These are phyloP conservation scores for Trifolium repens DNA, from an alignment of 306 rosid genomes.

Conservation along the genomic window DNA sequence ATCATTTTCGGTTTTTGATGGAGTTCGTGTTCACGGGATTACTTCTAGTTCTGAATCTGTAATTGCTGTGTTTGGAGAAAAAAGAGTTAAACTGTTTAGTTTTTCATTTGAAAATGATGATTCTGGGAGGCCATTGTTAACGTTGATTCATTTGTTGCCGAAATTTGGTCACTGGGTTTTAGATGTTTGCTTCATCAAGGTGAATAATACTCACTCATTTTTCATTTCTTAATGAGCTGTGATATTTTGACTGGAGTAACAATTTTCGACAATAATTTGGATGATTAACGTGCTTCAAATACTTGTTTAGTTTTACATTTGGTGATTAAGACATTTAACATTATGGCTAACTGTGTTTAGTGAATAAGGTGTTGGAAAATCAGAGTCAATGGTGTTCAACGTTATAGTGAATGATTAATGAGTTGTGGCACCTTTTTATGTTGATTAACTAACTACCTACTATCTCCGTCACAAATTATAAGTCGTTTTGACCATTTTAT, in stretches of 20 bases:
- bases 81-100: constrained; percentile 67
- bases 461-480: too few species aligned
- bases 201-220: constrained; percentile 26
- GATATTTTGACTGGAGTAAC: not conserved
- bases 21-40: constrained; percentile 93
- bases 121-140: constrained; percentile 42
- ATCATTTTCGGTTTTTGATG: constrained; percentile 73
- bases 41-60: constrained; percentile 41
- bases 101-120: constrained; percentile 43
- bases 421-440: not conserved
- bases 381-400: not conserved
- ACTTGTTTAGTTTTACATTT: not conserved
- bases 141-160: constrained; percentile 59
- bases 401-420: not conserved
- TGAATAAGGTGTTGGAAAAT: not conserved
- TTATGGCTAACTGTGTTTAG: too few species aligned
- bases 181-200: constrained; percentile 87
- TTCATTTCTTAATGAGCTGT: not conserved
- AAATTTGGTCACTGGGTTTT: constrained; percentile 79
- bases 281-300: not conserved
- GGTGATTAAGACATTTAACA: too few species aligned
- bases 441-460: not conserved
- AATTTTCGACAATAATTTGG: not conserved
- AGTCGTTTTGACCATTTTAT: too few species aligned
- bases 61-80: constrained; percentile 79